Conservation (phyloP, 2,329 filamentous ascomycete species). For the Pseudogymnoascus sp. region DNA sequence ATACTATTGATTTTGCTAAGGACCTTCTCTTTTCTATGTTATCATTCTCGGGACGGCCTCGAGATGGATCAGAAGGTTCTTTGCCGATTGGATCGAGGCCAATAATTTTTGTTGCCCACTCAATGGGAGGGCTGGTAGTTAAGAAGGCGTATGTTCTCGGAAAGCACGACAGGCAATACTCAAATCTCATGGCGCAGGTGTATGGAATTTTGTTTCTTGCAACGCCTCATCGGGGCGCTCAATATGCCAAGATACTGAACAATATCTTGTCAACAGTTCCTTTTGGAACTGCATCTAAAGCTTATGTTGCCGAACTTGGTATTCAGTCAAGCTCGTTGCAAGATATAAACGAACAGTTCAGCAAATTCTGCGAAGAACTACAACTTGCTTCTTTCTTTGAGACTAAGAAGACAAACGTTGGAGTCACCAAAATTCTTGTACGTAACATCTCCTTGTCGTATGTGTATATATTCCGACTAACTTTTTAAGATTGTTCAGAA, state of each 20-base stretch:
- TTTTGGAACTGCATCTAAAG: slow-evolving; percentile 18
- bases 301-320: slow-evolving; percentile 33
- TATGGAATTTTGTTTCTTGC: slow-evolving; percentile 31
- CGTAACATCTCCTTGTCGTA: neutral
- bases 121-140: slow-evolving; percentile 32
- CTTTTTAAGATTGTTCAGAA: slow-evolving; percentile 28
- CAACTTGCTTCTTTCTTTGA: slow-evolving; percentile 36
- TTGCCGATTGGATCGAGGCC: neutral
- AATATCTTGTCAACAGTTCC: slow-evolving; percentile 17
- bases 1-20: slow-evolving; percentile 25
- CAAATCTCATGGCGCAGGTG: slow-evolving; percentile 19
- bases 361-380: slow-evolving; percentile 11
- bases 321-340: slow-evolving; percentile 29
- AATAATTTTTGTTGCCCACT: slow-evolving; percentile 31
- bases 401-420: slow-evolving; percentile 26
- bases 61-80: neutral
- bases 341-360: slow-evolving; percentile 38
- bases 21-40: slow-evolving; percentile 21
- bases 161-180: slow-evolving; percentile 18
- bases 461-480: slow-evolving; percentile 16
- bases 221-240: slow-evolving; percentile 31
- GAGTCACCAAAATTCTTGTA: slow-evolving; percentile 16
- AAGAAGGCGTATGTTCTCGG: slow-evolving; percentile 31
- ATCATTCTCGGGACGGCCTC: slow-evolving; percentile 8
- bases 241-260: slow-evolving; percentile 23